A percentile compares a stretch with the other conserved stretches of the same genome.
Evolutionary conservation across 2,329 filamentous ascomycete species (phyloP).

Genomic region (Paraphoma chrysanthemicola): DNA sequence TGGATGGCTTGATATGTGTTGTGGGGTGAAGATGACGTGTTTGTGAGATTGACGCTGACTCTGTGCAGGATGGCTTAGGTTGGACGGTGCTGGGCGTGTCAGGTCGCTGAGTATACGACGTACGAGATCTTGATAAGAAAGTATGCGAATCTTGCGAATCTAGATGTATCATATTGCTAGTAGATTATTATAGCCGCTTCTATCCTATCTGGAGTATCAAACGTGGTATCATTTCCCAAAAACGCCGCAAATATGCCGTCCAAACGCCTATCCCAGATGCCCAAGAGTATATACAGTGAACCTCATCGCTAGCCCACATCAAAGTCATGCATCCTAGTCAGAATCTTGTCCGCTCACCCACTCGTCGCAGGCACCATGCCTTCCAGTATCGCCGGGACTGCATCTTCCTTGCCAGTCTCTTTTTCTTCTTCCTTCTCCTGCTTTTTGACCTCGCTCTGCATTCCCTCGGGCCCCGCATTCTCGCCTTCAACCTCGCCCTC

Average conservation of each 20-base stretch:
- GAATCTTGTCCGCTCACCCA: too few relatives aligned
- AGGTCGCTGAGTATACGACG: too few relatives aligned
- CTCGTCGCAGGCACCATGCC: slow-evolving; percentile 1
- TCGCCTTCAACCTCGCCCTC: neutral
- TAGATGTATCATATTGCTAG: too few relatives aligned
- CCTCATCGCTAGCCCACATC: too few relatives aligned
- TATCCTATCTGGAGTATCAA: too few relatives aligned
- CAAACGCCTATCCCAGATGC: neutral
- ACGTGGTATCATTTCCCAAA: neutral
- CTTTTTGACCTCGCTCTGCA: neutral
- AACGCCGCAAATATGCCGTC: neutral
- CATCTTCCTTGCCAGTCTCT: neutral
- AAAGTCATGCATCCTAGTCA: too few relatives aligned
- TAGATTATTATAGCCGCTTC: too few relatives aligned
- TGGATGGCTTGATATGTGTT: neutral
- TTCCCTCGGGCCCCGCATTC: neutral
- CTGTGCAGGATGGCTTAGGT: too few relatives aligned
- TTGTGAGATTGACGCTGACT: neutral
- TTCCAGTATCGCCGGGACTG: slow-evolving; percentile 1
- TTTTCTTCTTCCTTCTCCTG: neutral
- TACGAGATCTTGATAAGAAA: too few relatives aligned
- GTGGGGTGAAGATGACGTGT: neutral
- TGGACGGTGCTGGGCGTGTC: too few relatives aligned
- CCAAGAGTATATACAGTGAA: neutral
- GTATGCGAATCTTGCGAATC: too few relatives aligned